These are phyloP conservation scores for Pelagophyceae sp. DNA, from an alignment of 352 stramenopile species.

Conservation along the genomic window DNA sequence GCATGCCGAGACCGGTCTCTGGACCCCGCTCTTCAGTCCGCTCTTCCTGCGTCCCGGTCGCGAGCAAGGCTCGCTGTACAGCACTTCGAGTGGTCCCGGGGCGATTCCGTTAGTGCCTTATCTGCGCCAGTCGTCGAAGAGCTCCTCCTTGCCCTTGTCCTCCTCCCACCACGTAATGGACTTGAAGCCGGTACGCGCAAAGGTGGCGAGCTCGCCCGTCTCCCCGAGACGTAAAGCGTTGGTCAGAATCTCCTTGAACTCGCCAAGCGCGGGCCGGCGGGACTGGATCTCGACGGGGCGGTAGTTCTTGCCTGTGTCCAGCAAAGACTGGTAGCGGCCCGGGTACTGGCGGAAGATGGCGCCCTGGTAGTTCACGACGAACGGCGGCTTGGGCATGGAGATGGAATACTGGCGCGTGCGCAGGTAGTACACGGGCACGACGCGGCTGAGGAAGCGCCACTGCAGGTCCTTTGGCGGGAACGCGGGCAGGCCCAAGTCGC, in stretches of 20 bases:
- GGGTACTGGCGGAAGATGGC: conserved; percentile 64
- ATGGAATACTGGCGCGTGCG: conserved; percentile 58
- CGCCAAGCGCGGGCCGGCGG: conserved; percentile 43
- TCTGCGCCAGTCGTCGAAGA: not conserved
- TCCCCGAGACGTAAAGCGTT: conserved; percentile 36
- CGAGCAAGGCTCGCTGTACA: too few species aligned
- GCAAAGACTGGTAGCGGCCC: conserved; percentile 58
- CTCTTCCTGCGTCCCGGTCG: too few species aligned
- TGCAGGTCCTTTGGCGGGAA: conserved; percentile 60
- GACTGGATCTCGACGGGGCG: conserved; percentile 40
- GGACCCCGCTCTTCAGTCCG: too few species aligned
- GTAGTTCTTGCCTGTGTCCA: conserved; percentile 57
- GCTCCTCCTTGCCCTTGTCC: conserved; percentile 38
- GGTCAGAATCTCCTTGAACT: conserved; percentile 55
- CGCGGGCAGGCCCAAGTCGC: conserved; percentile 59
- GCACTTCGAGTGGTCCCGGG: too few species aligned
- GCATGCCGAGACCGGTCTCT: too few species aligned
- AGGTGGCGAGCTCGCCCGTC: not conserved
- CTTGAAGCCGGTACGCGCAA: conserved; percentile 14
- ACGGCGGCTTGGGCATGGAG: conserved; percentile 52
- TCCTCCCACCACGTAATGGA: conserved; percentile 63
- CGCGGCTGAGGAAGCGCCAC: conserved; percentile 54
- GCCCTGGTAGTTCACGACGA: conserved; percentile 68
- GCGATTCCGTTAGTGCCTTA: too few species aligned
- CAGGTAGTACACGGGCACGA: conserved; percentile 64